Evolutionary conservation across 2,329 filamentous ascomycete genomes (phyloP), one percentile per base, ranked within the genome.

Genomic region (Fusarium begoniae): DNA sequence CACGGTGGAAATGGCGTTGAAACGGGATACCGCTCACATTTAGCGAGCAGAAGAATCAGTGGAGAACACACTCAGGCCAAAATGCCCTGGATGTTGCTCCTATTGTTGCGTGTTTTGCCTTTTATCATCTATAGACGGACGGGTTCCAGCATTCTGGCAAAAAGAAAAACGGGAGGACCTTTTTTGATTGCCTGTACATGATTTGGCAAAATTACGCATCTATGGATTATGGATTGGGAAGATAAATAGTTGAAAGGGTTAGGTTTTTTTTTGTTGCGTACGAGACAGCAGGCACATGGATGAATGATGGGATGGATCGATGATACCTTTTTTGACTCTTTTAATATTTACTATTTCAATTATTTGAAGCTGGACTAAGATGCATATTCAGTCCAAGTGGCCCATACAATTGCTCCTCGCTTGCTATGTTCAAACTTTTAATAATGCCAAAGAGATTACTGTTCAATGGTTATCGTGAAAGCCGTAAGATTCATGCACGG

Each of bases 1-100:
- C 30, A 66, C 43, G 45, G 69, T 58, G 66, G 64, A 32, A 41
- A 51, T 54, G 73, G 75, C 75, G 74, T 77, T 76, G 73, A 57
- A 66, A 66, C 50, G 55, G 64, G 54, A 54, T 55, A 28, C n/a
- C 14, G 45, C 54, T 65, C 58, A 70, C 35, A 45, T 50, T 45
- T 40, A 48, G 38, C 40, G 38, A 30, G 45, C 18, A 44, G 47
- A 32, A 70, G 41, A 70, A 35, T 35, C 40, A 56, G 51, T 22
- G 47, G 63, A 59, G 44, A 47, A 58, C 32, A 63, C 18, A 70
- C 26, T 26, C 53, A 45, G 71, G 40, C 48, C 26, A 54, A 45
- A 14, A 38, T 45, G 32, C 32, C 24, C 51, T 69, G 35, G 32
- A 22, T 51, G 43, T 65, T 60, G 35, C 37, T 69, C 35, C 40